Base-by-base conservation (phyloP, 2,329 filamentous ascomycete genomes). In the Gyromitra esculenta region DNA sequence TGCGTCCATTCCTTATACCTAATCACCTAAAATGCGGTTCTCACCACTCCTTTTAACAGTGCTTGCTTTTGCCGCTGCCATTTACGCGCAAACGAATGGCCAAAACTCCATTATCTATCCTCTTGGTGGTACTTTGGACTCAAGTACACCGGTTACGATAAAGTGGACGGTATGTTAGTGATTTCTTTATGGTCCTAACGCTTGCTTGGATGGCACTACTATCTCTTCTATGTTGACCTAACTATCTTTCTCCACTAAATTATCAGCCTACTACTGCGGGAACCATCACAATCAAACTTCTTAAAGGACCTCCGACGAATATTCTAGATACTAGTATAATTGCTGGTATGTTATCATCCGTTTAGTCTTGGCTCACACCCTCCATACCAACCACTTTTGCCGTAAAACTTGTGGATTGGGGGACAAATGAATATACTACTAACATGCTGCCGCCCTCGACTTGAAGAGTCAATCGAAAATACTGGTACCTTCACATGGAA, bases 271-370 rank as follows among this genome's bases (percentile, higher is more conserved):
- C 66, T 7, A 73, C 76, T 35, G n/a, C 15, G 13, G 66, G 76
- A 62, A 75, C 76, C 11, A 39, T 77, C 45, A 75, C 76, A 45
- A 77, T 76, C 37, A 77, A 66, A 21, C 72, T 75, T 45, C 56
- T 76, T 59, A 77, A 67, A 48, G 72, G 76, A 11, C 72, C 76
- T 21, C 66, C 72, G 6, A 59, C 59, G 6, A 73, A 77, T 25
- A 71, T 77, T 35, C 4, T 73, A 21, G 76, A 73, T 54, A 18
- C 57, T 9, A 60, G 56, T 18, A 37, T 65, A 6, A 35, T 77
- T 39, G 76, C 62, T 41, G 48, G 76, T 76, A 68, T 59, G 75
- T 74, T 41, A 21, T 56, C 31, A 71, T 69, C 52, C 21, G 18
- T 35, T 43, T 45, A 6, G 6, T 56, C 25, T 18, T n/a, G 35